A percentile compares a stretch with the other conserved stretches of the same genome.
Conservation (phyloP, 2,329 filamentous ascomycete species). For the Xylaria sp. region DNA sequence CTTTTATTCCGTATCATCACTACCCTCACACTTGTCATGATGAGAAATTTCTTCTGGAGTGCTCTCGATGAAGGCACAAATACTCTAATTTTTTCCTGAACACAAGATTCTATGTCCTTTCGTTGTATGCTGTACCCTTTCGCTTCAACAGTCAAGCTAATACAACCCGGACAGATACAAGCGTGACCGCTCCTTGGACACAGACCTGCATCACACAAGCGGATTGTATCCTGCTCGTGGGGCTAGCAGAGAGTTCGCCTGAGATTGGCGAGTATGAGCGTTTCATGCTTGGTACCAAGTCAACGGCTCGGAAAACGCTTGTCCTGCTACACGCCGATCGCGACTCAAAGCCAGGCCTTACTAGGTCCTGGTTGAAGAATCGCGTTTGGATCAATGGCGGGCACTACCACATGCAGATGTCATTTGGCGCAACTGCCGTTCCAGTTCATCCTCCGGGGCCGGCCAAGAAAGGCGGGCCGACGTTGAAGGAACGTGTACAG, state of each 20-base stretch:
- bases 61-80: slow-evolving; percentile 49
- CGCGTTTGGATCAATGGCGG: slow-evolving; percentile 97
- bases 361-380: slow-evolving; percentile 83
- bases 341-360: slow-evolving; percentile 79
- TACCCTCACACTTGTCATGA: slow-evolving; percentile 36
- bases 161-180: slow-evolving; percentile 61
- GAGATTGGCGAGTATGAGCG: slow-evolving; percentile 94
- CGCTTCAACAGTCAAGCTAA: slow-evolving; percentile 1
- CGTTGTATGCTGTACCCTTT: background rate
- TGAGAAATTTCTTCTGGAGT: slow-evolving; percentile 49
- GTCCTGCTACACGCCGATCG: slow-evolving; percentile 85
- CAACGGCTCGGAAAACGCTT: slow-evolving; percentile 87
- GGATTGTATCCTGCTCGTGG: slow-evolving; percentile 90
- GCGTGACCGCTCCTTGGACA: slow-evolving; percentile 95
- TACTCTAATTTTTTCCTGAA: slow-evolving; percentile 68
- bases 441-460: slow-evolving; percentile 61
- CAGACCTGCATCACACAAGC: slow-evolving; percentile 96
- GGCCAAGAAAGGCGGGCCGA: slow-evolving; percentile 73
- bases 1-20: background rate
- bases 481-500: slow-evolving; percentile 87
- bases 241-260: slow-evolving; percentile 82
- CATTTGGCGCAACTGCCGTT: slow-evolving; percentile 69
- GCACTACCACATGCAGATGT: slow-evolving; percentile 97
- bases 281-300: slow-evolving; percentile 94
- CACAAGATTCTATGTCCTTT: slow-evolving; percentile 1